phyloP scores from a whole-genome alignment of 352 stramenopile genomes.

The Pythium brachiatum region DNA sequence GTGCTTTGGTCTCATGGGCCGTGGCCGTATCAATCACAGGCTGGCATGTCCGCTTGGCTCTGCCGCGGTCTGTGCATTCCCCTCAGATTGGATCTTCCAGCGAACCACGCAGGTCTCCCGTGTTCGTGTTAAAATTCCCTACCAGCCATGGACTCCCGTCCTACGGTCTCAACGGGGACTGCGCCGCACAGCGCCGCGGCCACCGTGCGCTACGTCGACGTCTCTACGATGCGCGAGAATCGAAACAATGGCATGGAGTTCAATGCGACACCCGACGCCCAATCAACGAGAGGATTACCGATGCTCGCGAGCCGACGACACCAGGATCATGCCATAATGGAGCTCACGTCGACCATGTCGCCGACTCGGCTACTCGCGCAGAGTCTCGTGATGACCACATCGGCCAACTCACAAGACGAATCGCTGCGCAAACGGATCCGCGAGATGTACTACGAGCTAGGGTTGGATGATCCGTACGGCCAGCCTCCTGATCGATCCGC shows the following conservation, averaged over 20 bases:
- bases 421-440: not conserved
- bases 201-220: constrained; percentile 10
- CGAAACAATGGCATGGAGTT: not conserved
- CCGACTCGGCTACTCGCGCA: not conserved
- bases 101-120: too few relatives aligned
- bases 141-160: not conserved
- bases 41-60: too few relatives aligned
- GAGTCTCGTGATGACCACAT: not conserved
- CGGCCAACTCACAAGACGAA: not conserved
- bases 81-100: too few relatives aligned
- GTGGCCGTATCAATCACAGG: too few relatives aligned
- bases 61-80: too few relatives aligned
- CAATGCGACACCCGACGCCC: not conserved
- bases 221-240: constrained; percentile 6
- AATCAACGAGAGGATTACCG: not conserved
- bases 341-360: not conserved
- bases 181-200: constrained; percentile 6
- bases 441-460: not conserved
- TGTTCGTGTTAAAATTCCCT: too few relatives aligned
- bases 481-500: not conserved
- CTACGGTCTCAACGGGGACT: not conserved
- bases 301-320: not conserved
- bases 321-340: not conserved
- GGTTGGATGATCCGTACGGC: not conserved
- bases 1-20: too few relatives aligned